Evolutionary conservation across 1,284 basidiomycete species (phyloP), one percentile per base, ranked within the genome.

Genomic region (Ganoderma boninense): DNA sequence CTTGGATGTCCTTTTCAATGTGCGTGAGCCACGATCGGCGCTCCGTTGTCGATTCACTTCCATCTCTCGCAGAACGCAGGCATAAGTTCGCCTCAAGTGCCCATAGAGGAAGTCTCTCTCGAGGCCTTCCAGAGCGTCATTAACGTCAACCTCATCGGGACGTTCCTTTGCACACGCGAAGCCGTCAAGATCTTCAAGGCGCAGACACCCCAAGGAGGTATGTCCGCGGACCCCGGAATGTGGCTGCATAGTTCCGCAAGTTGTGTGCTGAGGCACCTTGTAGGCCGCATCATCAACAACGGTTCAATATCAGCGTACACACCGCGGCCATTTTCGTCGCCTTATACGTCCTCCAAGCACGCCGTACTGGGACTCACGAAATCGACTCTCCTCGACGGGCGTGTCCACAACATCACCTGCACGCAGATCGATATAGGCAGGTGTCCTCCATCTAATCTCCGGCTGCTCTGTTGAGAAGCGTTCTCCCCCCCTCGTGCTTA

Each of bases 261-360:
- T 40, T 2, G 38, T 42, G 16, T 38, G 13, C 44, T 35, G n/a
- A 64, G 40, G 11, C 43, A 18, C 2, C 23, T 29, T 43, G 2
- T 71, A 90, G 89, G 90, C 3, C 87, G 92, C 16, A 93, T 96
- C 75, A 92, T 96, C 81, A 96, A 95, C 82, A 95, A 95, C 74
- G 93, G 94, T 8, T 94, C 91, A 49, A 87, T 96, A 67, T 89
- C 92, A 0, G 92, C 94, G 0, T 87, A 92, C 72, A 84, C 89
- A 0, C 94, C 95, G 2, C 86, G 95, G 38, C 93, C 92, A 2
- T 81, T 89, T 75, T 86, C 89, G 0, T 83, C 84, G 6, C 86
- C 92, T 0, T 95, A 96, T 79, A 92, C 93, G 0, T 83, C 89
- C 52, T 91, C 92, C 7, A 96, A 96, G 79, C 94, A 96, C 76